Percentiles rank a stretch among this genome's conserved stretches.
Evolutionary conservation across 1,139 yeast species (phyloP).

Genomic region (Saccharomyces pastorianus): DNA sequence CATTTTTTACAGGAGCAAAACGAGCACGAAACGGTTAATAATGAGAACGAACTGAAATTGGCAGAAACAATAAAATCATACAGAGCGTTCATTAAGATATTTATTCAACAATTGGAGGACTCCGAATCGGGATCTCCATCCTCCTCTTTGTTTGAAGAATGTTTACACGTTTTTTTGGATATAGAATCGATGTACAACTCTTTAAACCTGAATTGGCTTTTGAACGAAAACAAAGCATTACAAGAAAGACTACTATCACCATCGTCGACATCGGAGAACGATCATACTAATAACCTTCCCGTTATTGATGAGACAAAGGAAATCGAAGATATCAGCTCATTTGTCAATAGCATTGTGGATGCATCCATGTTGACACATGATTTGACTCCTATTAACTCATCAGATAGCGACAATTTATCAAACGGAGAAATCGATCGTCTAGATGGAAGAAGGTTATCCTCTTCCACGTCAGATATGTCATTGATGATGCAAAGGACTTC

Average conservation of each 20-base stretch:
- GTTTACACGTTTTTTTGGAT: slow-evolving; percentile 30
- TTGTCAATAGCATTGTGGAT: slow-evolving; percentile 10
- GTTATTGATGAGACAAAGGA: slow-evolving; percentile 8
- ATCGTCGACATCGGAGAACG: slow-evolving; percentile 9
- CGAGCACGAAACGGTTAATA: background rate
- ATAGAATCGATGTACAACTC: slow-evolving; percentile 35
- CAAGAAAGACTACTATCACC: slow-evolving; percentile 17
- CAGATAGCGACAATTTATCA: background rate
- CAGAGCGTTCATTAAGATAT: slow-evolving; percentile 27
- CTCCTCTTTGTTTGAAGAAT: slow-evolving; percentile 31
- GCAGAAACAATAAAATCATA: slow-evolving; percentile 14
- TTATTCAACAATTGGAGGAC: slow-evolving; percentile 30
- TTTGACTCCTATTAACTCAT: slow-evolving; percentile 1
- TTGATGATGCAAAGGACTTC: slow-evolving; percentile 25
- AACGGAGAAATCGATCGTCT: slow-evolving; percentile 3
- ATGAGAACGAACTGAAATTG: slow-evolving; percentile 12
- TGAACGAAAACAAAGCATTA: slow-evolving; percentile 21
- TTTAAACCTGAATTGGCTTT: slow-evolving; percentile 30
- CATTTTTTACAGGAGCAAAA: slow-evolving; percentile 5
- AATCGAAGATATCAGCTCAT: slow-evolving; percentile 10
- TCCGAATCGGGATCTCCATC: slow-evolving; percentile 26
- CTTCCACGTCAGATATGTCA: slow-evolving; percentile 12
- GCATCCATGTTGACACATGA: slow-evolving; percentile 2
- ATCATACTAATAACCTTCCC: slow-evolving; percentile 3
- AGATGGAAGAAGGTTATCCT: slow-evolving; percentile 5